Evolutionary conservation across 2,329 filamentous ascomycete genomes (phyloP).

Genomic region (Claviceps lovelessii): DNA sequence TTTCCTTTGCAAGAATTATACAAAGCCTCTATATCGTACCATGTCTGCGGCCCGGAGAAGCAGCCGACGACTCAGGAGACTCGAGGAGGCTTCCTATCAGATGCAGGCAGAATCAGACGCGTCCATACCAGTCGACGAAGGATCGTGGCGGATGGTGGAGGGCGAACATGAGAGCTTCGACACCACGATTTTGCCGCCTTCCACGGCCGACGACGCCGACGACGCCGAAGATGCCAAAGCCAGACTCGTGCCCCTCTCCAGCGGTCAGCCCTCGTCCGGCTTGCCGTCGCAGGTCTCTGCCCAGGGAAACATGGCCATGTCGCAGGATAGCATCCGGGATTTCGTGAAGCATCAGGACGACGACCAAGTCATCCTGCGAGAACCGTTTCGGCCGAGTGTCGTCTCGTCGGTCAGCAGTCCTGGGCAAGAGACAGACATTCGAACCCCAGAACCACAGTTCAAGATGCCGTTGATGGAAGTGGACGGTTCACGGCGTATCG

Average conservation of each 20-base stretch:
- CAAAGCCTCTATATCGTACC: neutral
- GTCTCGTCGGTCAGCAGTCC: slow-evolving; percentile 23
- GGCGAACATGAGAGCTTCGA: slow-evolving; percentile 48
- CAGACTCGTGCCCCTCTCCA: slow-evolving; percentile 22
- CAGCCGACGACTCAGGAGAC: neutral
- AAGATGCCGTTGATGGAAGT: slow-evolving; percentile 36
- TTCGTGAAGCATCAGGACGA: slow-evolving; percentile 40
- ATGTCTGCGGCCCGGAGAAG: neutral
- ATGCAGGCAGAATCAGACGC: neutral
- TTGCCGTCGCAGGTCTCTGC: slow-evolving; percentile 34
- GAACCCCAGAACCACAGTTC: slow-evolving; percentile 36
- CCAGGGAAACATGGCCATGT: slow-evolving; percentile 20
- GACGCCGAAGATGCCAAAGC: slow-evolving; percentile 25
- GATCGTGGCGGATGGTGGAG: slow-evolving; percentile 46
- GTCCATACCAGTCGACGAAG: slow-evolving; percentile 30
- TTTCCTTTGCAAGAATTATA: neutral
- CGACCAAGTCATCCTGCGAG: slow-evolving; percentile 38
- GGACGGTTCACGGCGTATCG: slow-evolving; percentile 23
- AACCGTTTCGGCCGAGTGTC: slow-evolving; percentile 41
- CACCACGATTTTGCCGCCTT: slow-evolving; percentile 34
- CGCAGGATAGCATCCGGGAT: slow-evolving; percentile 42
- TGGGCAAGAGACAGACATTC: slow-evolving; percentile 13
- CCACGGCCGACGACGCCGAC: slow-evolving; percentile 25
- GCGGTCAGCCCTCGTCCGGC: slow-evolving; percentile 21
- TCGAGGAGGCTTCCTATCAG: neutral